Evolutionary conservation across 148 eudicot species (phyloP).

Genomic region (Amaranthus hypochondriacus): DNA sequence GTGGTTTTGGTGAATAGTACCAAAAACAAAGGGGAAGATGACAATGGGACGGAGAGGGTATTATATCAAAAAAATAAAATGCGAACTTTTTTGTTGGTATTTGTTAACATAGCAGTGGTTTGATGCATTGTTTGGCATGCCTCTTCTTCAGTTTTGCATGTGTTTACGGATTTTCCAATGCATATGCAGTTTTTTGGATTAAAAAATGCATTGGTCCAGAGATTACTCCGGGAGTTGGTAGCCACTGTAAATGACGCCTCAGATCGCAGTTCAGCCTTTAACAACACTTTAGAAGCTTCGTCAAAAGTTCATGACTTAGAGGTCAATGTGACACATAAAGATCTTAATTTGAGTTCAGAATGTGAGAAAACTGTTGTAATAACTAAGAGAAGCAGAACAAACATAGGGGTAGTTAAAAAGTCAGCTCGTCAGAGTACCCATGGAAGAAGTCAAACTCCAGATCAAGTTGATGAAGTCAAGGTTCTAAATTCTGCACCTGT

Average conservation of each 20-base stretch:
- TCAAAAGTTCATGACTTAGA: constrained; percentile 29
- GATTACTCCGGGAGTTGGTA: constrained; percentile 79
- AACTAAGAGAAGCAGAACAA: constrained; percentile 60
- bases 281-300: constrained; percentile 32
- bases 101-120: neutral
- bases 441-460: constrained; percentile 28
- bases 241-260: constrained; percentile 52
- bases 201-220: constrained; percentile 76
- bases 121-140: constrained; percentile 7
- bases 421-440: constrained; percentile 17
- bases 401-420: constrained; percentile 24
- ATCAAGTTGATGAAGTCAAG: constrained; percentile 15
- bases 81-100: no score
- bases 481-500: constrained; percentile 15
- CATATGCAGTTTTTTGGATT: constrained; percentile 87
- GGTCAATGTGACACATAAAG: constrained; percentile 18
- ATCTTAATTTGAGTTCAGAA: constrained; percentile 36
- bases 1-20: no score
- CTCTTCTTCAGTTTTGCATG: constrained; percentile 1
- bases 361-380: constrained; percentile 36
- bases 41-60: no score
- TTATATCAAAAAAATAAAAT: no score
- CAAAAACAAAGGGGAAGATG: no score
- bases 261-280: constrained; percentile 30
- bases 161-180: constrained; percentile 11